Conservation (phyloP, 2,329 filamentous ascomycete genomes). For the Pyrenophora tritici-repentis region DNA sequence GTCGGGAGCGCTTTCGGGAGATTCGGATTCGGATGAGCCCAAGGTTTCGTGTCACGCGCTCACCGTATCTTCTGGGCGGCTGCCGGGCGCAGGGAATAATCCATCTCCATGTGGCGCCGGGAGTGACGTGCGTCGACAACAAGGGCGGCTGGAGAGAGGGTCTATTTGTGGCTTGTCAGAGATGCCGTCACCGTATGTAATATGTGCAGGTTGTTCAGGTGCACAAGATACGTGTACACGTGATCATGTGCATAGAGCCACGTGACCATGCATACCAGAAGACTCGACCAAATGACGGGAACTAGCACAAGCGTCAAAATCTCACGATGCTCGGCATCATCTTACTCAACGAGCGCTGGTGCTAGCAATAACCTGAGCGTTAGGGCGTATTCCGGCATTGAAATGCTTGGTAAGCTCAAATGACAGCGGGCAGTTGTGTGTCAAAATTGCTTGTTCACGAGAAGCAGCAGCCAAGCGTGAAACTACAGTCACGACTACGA, state of each 20-base stretch:
- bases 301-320: too few species aligned
- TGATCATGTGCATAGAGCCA: too few species aligned
- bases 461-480: background rate
- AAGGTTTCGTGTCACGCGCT: slow-evolving; percentile 25
- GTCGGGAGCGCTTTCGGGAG: slow-evolving; percentile 3
- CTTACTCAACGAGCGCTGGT: background rate
- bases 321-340: too few species aligned
- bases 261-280: too few species aligned
- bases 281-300: too few species aligned
- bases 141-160: slow-evolving; percentile 2
- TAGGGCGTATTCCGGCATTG: too few species aligned
- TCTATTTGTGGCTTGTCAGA: slow-evolving; percentile 1
- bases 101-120: slow-evolving; percentile 18
- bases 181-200: slow-evolving; percentile 8
- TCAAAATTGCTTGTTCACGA: slow-evolving; percentile 16
- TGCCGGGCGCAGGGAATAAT: slow-evolving; percentile 4
- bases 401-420: background rate
- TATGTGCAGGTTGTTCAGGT: slow-evolving; percentile 4
- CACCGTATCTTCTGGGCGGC: slow-evolving; percentile 27
- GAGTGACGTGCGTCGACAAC: slow-evolving; percentile 12
- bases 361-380: too few species aligned
- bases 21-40: slow-evolving; percentile 10
- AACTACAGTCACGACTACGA: background rate
- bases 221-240: background rate
- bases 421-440: slow-evolving; percentile 14